Evolutionary conservation across 2,329 filamentous ascomycete genomes (phyloP).

Genomic region (Shiraia sp.): DNA sequence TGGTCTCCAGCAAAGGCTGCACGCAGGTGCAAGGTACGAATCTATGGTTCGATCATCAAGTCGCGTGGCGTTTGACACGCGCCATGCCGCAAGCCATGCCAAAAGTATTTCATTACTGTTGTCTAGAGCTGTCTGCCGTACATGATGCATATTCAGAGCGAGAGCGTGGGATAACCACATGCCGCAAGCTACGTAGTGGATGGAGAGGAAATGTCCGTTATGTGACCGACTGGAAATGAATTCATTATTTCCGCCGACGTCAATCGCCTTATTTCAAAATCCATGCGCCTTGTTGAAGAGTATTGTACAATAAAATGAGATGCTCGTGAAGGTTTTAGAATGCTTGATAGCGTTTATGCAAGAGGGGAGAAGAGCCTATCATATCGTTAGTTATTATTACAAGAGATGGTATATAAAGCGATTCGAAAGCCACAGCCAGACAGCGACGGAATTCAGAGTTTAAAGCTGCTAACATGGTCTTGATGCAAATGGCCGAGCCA

Average conservation of each 20-base stretch:
- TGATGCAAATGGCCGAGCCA: too few species aligned
- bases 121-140: constrained; percentile 19
- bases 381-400: too few species aligned
- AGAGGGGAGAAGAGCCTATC: constrained; percentile 45
- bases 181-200: constrained; percentile 18
- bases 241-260: constrained; percentile 1
- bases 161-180: constrained; percentile 9
- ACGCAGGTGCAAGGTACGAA: constrained; percentile 16
- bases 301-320: constrained; percentile 36
- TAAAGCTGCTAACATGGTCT: too few species aligned
- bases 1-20: constrained; percentile 14
- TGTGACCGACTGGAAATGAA: constrained; percentile 4
- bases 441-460: too few species aligned
- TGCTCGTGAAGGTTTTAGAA: constrained; percentile 19
- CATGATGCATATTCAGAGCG: constrained; percentile 17
- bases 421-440: too few species aligned
- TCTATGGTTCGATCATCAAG: constrained; percentile 9
- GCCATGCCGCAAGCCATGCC: constrained; percentile 16
- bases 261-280: constrained; percentile 5
- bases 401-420: too few species aligned
- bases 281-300: constrained; percentile 30
- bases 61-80: constrained; percentile 6
- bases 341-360: constrained; percentile 26
- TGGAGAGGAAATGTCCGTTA: constrained; percentile 5
- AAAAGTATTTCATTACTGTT: constrained; percentile 10